Percentiles rank a stretch among this genome's conserved stretches.
Conservation (phyloP, 2,329 filamentous ascomycete species). For the Ceratocystis ficicola region DNA sequence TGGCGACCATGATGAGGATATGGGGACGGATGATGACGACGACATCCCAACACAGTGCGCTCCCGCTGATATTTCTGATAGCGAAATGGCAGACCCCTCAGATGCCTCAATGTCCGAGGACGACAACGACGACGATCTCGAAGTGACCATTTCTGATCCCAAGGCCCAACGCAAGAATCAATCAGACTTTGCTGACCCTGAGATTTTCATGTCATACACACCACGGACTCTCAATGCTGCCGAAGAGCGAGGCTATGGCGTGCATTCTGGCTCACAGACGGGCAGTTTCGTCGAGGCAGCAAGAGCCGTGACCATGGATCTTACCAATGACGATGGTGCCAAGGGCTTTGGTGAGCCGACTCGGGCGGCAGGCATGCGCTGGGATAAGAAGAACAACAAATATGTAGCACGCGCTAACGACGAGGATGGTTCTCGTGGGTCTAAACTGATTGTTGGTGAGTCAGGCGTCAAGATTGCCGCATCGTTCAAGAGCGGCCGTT, state of each 20-base stretch:
- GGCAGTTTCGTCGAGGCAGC: conserved; percentile 75
- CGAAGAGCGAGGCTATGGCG: conserved; percentile 86
- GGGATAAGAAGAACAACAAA: conserved; percentile 95
- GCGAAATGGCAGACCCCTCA: conserved; percentile 31
- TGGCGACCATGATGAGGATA: conserved; percentile 30
- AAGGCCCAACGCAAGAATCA: conserved; percentile 33
- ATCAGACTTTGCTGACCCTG: conserved; percentile 65
- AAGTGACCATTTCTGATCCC: conserved; percentile 57
- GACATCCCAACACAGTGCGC: conserved; percentile 23
- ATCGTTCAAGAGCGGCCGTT: conserved; percentile 82
- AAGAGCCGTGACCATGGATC: conserved; percentile 80
- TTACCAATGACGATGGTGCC: conserved; percentile 73
- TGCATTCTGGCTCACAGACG: conserved; percentile 63
- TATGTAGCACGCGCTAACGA: conserved; percentile 89
- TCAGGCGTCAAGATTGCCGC: conserved; percentile 93
- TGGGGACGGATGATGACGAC: conserved; percentile 25
- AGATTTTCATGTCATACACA: conserved; percentile 94
- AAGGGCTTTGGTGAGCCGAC: conserved; percentile 68
- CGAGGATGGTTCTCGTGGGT: conserved; percentile 70
- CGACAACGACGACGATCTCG: conserved; percentile 53
- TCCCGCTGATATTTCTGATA: conserved; percentile 28
- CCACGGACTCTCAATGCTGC: conserved; percentile 68
- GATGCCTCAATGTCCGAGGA: conserved; percentile 43
- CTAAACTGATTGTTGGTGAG: conserved; percentile 70
- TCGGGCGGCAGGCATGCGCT: conserved; percentile 57